A percentile compares a stretch with the other conserved stretches of the same genome.
These are phyloP conservation scores for Psilocybe tampanensis DNA, from an alignment of 768 basidiomycete genomes.

Conservation along the genomic window DNA sequence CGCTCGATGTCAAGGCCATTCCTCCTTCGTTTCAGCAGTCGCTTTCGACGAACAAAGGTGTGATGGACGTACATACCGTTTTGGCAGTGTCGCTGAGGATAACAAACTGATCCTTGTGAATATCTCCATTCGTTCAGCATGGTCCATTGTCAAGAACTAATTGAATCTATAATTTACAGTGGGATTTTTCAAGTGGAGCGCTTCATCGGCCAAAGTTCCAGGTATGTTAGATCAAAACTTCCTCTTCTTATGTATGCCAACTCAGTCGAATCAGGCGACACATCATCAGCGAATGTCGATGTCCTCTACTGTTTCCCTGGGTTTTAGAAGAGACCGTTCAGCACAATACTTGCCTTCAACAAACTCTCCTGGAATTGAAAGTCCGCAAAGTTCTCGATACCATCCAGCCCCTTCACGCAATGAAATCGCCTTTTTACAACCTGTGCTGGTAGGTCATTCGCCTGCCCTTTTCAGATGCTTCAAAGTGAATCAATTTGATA, in stretches of 20 bases:
- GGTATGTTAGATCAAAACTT: slow-evolving; percentile 33
- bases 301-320: slow-evolving; percentile 78
- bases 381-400: slow-evolving; percentile 52
- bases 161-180: slow-evolving; percentile 46
- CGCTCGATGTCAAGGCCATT: slow-evolving; percentile 96
- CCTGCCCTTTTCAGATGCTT: neutral
- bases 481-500: neutral
- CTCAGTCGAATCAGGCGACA: slow-evolving; percentile 37
- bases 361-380: slow-evolving; percentile 39
- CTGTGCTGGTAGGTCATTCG: slow-evolving; percentile 70
- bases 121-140: slow-evolving; percentile 2
- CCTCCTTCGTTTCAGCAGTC: slow-evolving; percentile 88
- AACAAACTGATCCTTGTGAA: slow-evolving; percentile 89
- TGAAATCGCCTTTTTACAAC: slow-evolving; percentile 89
- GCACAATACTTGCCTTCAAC: slow-evolving; percentile 54
- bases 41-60: slow-evolving; percentile 90
- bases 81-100: slow-evolving; percentile 96
- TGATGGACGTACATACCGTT: slow-evolving; percentile 89
- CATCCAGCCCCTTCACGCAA: slow-evolving; percentile 91
- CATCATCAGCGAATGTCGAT: slow-evolving; percentile 78
- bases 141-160: slow-evolving; percentile 9
- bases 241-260: neutral
- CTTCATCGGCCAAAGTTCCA: slow-evolving; percentile 87
- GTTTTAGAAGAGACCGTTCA: slow-evolving; percentile 65
- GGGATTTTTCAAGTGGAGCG: slow-evolving; percentile 92